Conservation (phyloP, 345 rosid species). For the Xanthoceras sorbifolium region DNA sequence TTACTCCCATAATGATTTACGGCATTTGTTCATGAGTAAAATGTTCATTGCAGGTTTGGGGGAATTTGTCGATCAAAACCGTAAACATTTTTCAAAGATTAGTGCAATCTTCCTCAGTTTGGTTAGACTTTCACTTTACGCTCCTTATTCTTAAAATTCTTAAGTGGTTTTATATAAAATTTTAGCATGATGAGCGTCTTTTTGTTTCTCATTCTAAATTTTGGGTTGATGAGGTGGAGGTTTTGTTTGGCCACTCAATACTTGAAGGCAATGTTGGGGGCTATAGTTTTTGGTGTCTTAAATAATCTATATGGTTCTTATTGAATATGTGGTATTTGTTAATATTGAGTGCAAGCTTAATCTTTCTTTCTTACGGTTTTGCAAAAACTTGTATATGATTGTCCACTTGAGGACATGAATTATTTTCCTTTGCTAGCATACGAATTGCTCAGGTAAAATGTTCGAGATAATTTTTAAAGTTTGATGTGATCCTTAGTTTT, state of each 20-base stretch:
- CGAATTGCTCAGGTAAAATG: background rate
- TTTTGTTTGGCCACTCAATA: background rate
- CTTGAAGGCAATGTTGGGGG: background rate
- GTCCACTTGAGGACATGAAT: background rate
- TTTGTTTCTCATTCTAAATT: background rate
- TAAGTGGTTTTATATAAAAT: background rate
- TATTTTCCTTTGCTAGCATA: background rate
- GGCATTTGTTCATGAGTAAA: constrained; percentile 11
- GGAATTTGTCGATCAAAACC: constrained; percentile 71
- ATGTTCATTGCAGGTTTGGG: constrained; percentile 56
- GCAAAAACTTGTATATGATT: background rate
- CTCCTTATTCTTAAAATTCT: no score
- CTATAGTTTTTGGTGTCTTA: background rate
- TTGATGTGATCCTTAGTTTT: background rate
- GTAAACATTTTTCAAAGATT: constrained; percentile 60
- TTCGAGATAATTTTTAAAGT: background rate
- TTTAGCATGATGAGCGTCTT: background rate
- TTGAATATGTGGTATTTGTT: background rate
- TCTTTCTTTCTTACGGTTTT: background rate
- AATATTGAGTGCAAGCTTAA: background rate
- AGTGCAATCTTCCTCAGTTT: constrained; percentile 72
- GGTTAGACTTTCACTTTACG: constrained; percentile 42
- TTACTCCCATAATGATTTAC: background rate
- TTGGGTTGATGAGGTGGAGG: background rate
- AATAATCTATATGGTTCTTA: background rate